phyloP scores from a whole-genome alignment of 768 basidiomycete genomes.

The Calocera cornea region DNA sequence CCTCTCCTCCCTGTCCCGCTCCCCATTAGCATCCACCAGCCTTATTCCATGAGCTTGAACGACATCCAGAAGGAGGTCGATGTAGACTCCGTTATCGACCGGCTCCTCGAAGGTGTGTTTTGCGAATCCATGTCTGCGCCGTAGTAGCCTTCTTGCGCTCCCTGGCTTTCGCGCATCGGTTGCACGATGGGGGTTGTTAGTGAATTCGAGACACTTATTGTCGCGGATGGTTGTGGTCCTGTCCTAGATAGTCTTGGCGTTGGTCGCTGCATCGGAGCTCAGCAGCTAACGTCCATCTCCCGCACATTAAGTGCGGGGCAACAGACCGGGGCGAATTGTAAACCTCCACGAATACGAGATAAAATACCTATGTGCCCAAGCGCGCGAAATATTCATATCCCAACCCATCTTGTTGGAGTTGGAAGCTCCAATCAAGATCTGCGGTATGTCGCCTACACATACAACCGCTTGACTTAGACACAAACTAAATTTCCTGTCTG shows the following conservation, averaged over 20 bases:
- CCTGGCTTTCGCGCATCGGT: neutral
- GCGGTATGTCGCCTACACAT: constrained; percentile 6
- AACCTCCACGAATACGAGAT: constrained; percentile 14
- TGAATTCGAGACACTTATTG: neutral
- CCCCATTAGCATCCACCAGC: neutral
- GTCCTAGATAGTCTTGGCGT: constrained; percentile 1
- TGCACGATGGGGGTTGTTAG: neutral
- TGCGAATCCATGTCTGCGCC: constrained; percentile 14
- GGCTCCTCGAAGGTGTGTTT: constrained; percentile 83
- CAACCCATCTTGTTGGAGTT: constrained; percentile 15
- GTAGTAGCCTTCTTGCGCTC: neutral
- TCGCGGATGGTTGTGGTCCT: neutral
- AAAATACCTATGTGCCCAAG: constrained; percentile 10
- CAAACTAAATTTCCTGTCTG: neutral
- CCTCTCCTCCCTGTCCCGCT: neutral
- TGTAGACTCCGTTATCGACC: constrained; percentile 98
- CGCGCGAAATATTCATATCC: constrained; percentile 12
- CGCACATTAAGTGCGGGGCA: constrained; percentile 12
- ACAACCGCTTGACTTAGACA: neutral
- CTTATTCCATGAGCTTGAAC: constrained; percentile 9
- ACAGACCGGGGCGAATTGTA: constrained; percentile 12
- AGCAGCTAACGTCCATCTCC: neutral
- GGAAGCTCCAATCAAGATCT: constrained; percentile 16
- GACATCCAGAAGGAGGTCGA: constrained; percentile 63
- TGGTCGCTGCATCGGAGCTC: neutral